Base-by-base conservation (phyloP, 2,329 filamentous ascomycete species). In the Didymellaceae sp. region DNA sequence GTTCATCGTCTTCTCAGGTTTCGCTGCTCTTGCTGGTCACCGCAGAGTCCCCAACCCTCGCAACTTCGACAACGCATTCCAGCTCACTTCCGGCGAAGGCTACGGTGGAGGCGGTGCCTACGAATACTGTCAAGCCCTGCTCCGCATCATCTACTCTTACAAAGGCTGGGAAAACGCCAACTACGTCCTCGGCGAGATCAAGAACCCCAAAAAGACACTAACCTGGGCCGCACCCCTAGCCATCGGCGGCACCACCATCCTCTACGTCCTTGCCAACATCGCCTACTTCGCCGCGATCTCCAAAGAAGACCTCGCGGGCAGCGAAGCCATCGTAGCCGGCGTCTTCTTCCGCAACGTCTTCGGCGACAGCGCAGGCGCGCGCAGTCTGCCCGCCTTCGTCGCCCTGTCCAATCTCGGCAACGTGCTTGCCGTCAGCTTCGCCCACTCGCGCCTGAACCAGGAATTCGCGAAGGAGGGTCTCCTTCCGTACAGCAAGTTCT, bases 391-490 rank as follows among this genome's bases (percentile, higher is more conserved):
- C 0, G 82, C 78, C 0, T 83, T 86, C 43, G 82, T 87, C 1
- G 83, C 83, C 0, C 65, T 87, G 25, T 85, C 81, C 41, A 84
- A 84, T 55, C 62, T 86, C 38, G 85, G 84, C 6, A 86, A 86
- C 42, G 82, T 87, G 0, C 71, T 87, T 7, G 81, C 82, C 16
- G 79, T 86, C 35, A 83, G 78, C 50, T 86, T 86, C 58, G 78
- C 82, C 0, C 82, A 86, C 44, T 74, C 83, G 0, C 77, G 84
- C 1, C 59, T 86, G 8, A 86, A 84, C 57, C 83, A 86, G 56
- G 86, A 89, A 67, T 75, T 90, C 34, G 87, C 83, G 1, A 88
- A 87, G 62, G 87, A 90, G 62, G 86, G 86, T 0, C 74, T 90
- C 5, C 63, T 90, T 11, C 87, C 87, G 0, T 87, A 80, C 45